Evolutionary conservation across 768 basidiomycete species (phyloP).

Genomic region (Xanthoconium stramineum): DNA sequence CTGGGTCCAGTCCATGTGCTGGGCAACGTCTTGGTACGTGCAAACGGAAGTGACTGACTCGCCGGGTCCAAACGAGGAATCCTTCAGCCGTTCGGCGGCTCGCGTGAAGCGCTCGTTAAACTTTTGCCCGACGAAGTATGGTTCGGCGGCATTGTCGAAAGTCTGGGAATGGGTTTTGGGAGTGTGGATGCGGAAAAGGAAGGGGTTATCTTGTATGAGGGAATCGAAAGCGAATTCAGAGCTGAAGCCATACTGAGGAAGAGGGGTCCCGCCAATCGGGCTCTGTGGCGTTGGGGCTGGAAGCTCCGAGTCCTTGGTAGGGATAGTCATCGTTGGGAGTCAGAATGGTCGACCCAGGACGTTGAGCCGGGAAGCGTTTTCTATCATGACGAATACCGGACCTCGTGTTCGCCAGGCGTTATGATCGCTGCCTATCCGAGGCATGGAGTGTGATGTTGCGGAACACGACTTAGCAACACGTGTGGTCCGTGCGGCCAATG

Average conservation of each 20-base stretch:
- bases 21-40: conserved; percentile 61
- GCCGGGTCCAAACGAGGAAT: conserved; percentile 32
- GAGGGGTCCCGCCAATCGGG: conserved; percentile 25
- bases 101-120: conserved; percentile 46
- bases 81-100: conserved; percentile 37
- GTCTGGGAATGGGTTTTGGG: conserved; percentile 59
- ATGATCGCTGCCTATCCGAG: conserved; percentile 32
- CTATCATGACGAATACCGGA: conserved; percentile 16
- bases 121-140: conserved; percentile 67
- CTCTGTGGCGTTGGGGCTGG: conserved; percentile 17
- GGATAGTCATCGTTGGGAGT: conserved; percentile 25
- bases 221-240: conserved; percentile 57
- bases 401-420: conserved; percentile 34
- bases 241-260: conserved; percentile 76
- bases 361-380: conserved; percentile 21
- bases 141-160: conserved; percentile 47
- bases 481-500: conserved; percentile 15
- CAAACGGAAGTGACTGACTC: conserved; percentile 25
- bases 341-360: conserved; percentile 5
- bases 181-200: conserved; percentile 79
- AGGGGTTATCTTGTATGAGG: conserved; percentile 62
- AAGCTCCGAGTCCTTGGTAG: conserved; percentile 14
- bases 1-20: conserved; percentile 79
- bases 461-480: conserved; percentile 23
- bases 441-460: conserved; percentile 6